Evolutionary conservation across 805 yeast species (phyloP).

Genomic region (Pichia manshurica): DNA sequence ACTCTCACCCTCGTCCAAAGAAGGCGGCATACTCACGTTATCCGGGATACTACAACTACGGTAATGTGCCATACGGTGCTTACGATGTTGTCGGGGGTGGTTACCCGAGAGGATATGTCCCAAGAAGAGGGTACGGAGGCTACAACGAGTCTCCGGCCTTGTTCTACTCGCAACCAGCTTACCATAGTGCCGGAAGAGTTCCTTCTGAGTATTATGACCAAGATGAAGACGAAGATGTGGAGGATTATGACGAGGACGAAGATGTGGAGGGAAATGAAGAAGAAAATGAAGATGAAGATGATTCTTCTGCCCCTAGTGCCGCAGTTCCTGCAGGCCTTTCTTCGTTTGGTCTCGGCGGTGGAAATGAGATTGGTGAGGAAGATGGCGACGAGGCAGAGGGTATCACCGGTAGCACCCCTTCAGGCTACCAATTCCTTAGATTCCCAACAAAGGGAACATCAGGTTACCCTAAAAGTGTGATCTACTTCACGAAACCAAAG

Average conservation of each 20-base stretch:
- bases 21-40: not conserved
- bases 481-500: slow-evolving; percentile 1
- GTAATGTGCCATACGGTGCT: not conserved
- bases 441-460: not conserved
- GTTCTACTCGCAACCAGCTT: not conserved
- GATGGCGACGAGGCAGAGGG: not conserved
- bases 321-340: not conserved
- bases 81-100: too few species aligned
- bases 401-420: not conserved
- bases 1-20: not conserved
- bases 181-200: not conserved
- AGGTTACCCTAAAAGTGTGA: not conserved
- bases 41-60: not conserved
- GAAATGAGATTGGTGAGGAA: not conserved
- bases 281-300: not conserved
- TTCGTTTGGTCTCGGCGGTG: not conserved
- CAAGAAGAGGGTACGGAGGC: too few species aligned
- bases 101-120: too few species aligned
- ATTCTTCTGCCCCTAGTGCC: not conserved
- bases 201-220: not conserved
- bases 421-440: not conserved
- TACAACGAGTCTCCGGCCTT: too few species aligned
- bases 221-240: not conserved
- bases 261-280: not conserved
- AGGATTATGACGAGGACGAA: not conserved